Percentiles rank a stretch among this genome's conserved stretches.
Evolutionary conservation across 805 yeast species (phyloP).

Genomic region (Yamadazyma scolyti): DNA sequence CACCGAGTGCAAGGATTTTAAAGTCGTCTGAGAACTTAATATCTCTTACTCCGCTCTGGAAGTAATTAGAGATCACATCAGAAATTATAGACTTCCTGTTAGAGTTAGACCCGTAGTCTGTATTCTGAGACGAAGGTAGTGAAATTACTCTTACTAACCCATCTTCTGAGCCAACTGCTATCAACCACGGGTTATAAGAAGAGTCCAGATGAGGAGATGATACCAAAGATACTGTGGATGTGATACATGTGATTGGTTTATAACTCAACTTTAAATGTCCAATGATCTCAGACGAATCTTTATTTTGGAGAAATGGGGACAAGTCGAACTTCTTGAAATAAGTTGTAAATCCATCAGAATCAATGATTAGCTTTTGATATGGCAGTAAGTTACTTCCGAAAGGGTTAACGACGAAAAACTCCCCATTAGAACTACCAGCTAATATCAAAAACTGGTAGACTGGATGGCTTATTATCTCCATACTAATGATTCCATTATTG

Average conservation of each 20-base stretch:
- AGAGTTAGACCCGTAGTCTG: constrained; percentile 22
- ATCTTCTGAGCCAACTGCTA: constrained; percentile 60
- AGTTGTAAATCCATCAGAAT: constrained; percentile 29
- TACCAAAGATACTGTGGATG: constrained; percentile 23
- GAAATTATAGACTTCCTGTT: constrained; percentile 26
- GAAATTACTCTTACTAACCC: constrained; percentile 61
- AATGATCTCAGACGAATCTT: constrained; percentile 18
- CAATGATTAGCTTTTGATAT: constrained; percentile 16
- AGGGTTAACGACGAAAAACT: constrained; percentile 47
- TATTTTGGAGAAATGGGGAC: constrained; percentile 20
- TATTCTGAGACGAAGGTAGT: constrained; percentile 29
- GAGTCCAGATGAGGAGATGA: constrained; percentile 4
- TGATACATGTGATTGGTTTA: constrained; percentile 50
- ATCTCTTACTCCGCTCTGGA: constrained; percentile 57
- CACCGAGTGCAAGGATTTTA: constrained; percentile 44
- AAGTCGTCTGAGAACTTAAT: constrained; percentile 47
- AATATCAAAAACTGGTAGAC: constrained; percentile 44
- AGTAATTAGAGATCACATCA: constrained; percentile 61
- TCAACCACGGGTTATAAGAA: constrained; percentile 37
- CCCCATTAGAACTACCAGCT: constrained; percentile 65
- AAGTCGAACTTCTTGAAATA: constrained; percentile 34
- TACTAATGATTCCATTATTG: constrained; percentile 17
- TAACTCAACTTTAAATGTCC: constrained; percentile 64
- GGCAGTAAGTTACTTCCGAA: constrained; percentile 5
- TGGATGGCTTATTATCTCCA: constrained; percentile 25